Evolutionary conservation across 2,329 filamentous ascomycete species (phyloP), one percentile per base, ranked within the genome.

Genomic region (Hypoxylon sp.): DNA sequence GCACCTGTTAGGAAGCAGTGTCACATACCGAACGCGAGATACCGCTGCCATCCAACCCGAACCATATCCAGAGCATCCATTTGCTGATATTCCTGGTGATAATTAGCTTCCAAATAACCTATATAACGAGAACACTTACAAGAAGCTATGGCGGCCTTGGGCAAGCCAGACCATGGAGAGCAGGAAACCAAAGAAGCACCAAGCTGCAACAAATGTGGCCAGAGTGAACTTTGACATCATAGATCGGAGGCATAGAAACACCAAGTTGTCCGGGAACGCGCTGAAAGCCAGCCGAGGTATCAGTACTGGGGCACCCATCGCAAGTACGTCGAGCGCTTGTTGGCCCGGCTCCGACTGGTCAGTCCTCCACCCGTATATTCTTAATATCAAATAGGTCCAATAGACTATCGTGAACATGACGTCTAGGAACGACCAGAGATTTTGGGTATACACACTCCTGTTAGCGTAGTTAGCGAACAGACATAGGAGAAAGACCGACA

Each of bases 61-160:
- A 95, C 92, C 92, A 96, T 67, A 96, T 94, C 85, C 91, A 95
- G 1, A 95, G 85, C 91, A 96, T 94, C 92, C 92, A 96, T 77
- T 94, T 93, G 46, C 88, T 88, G 65, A 95, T 93, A 1, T 89
- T 91, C 4, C 82, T 85, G 48, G 26, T 37, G 0, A 64, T 41
- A 8, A 49, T 74, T 63, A 72, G 69, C 44, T 8, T 46, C 39
- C n/a, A 43, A 20, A 11, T 1, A 1, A 13, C 17, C 13, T 11
- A 8, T 48, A 8, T 7, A 8, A 2, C 19, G 8, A 22, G n/a
- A 63, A 3, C 6, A 76, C 81, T 69, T 76, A 85, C 77, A 91
- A 79, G 4, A 89, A 77, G 53, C 84, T 79, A 55, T 90, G 87
- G 0, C 78, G 76, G 19, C 87, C 88, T 67, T 91, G 84, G 62